These are phyloP conservation scores for Trichoderma pleuroti DNA, from an alignment of 2,329 filamentous ascomycete genomes.

Conservation along the genomic window DNA sequence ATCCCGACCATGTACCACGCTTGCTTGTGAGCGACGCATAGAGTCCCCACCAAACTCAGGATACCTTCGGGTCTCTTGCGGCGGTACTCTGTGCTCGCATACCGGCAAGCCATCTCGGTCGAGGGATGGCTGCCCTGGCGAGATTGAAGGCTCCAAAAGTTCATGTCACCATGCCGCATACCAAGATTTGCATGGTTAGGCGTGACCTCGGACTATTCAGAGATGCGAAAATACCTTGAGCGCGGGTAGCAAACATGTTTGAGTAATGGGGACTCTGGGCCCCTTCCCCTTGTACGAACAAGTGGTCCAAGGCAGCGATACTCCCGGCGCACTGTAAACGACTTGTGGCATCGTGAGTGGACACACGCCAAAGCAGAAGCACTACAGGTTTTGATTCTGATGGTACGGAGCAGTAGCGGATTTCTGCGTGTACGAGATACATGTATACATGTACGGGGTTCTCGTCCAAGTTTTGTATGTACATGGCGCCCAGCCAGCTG, in stretches of 20 bases:
- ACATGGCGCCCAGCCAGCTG: neutral
- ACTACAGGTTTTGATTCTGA: neutral
- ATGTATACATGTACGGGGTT: neutral
- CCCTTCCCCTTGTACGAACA: neutral
- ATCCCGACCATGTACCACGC: neutral
- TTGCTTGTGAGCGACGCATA: neutral
- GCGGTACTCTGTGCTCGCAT: slow-evolving; percentile 8
- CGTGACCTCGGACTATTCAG: neutral
- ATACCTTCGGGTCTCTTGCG: slow-evolving; percentile 7
- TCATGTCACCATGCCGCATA: neutral
- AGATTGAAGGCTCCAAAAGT: neutral
- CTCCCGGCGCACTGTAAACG: neutral
- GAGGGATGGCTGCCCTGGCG: neutral
- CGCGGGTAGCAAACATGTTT: neutral
- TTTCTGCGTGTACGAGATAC: neutral
- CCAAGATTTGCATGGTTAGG: neutral
- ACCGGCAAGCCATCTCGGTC: neutral
- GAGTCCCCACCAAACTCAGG: neutral
- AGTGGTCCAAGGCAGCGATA: neutral
- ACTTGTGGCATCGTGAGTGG: neutral
- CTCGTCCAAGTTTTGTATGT: neutral
- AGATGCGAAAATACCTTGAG: neutral
- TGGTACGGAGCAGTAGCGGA: neutral
- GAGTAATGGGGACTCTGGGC: neutral
- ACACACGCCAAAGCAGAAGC: neutral